Conservation (phyloP, 192 early-diverging fungal genomes). For the Backusella mclennaniae region DNA sequence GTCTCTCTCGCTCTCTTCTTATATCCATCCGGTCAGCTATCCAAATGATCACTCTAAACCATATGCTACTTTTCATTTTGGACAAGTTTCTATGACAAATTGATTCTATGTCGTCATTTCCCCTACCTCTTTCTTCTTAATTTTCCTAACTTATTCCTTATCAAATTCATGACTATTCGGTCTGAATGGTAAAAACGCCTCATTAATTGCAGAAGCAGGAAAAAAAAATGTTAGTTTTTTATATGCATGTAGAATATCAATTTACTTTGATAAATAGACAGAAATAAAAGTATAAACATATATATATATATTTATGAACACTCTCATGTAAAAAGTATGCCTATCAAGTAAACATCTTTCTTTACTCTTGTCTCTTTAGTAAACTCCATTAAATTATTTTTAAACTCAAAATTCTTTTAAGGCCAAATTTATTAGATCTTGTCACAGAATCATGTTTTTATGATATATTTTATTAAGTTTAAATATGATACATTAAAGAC, state of each 20-base stretch:
- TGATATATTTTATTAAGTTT: background rate
- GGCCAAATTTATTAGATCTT: background rate
- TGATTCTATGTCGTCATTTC: background rate
- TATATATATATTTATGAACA: too few species aligned
- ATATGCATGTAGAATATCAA: too few species aligned
- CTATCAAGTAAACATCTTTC: too few species aligned
- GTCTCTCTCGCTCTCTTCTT: background rate
- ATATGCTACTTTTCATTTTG: background rate
- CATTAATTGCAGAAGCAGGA: background rate
- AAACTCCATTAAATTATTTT: background rate
- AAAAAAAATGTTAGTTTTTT: background rate
- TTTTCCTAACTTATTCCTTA: background rate
- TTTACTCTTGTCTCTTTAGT: background rate
- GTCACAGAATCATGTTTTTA: background rate
- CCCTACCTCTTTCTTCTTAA: background rate
- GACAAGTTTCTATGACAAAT: background rate
- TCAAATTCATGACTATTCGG: background rate
- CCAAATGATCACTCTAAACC: background rate
- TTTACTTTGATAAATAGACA: too few species aligned
- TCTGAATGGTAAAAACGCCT: background rate
- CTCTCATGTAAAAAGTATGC: too few species aligned
- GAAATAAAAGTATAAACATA: too few species aligned
- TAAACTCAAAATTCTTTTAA: background rate
- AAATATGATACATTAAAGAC: background rate
- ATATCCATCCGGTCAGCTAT: background rate